Evolutionary conservation across 495 filamentous ascomycete genomes (phyloP), one percentile per base, ranked within the genome.

Genomic region (Aspergillus ellipticus): DNA sequence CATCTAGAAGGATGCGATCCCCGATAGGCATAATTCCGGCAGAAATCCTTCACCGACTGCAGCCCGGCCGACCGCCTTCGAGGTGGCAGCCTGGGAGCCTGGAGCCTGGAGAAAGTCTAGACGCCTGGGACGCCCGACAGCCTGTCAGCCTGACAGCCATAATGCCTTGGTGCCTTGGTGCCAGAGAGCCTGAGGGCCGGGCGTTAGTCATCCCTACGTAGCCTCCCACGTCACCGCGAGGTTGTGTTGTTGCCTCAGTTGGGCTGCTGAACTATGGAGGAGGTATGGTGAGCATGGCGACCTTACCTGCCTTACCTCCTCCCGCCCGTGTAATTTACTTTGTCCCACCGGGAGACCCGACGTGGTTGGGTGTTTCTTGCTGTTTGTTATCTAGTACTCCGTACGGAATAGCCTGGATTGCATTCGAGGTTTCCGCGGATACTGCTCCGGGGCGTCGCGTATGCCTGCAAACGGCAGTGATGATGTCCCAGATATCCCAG

Each of bases 151-250:
- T 28, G 24, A 28, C 4, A 28, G 24, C 24, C 7, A 7, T 28
- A 28, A 2, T 45, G n/a, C 41, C n/a, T n/a, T n/a, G n/a, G n/a
- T n/a, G n/a, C n/a, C n/a, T n/a, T n/a, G n/a, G n/a, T n/a, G n/a
- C n/a, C n/a, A n/a, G n/a, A n/a, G n/a, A 22, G 43, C 20, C 43
- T 47, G 5, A 42, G 20, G n/a, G 11, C 17, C 17, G 11, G 24
- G 11, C 26, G 24, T 53, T 59, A 59, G 52, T 59, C 52, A 59
- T 45, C 26, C 31, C 29, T 48, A 49, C 49, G 16, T 49, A 55
- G 52, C 57, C 57, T 59, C 57, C 52, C 57, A 59, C 57, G 52
- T 59, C 57, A 59, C 57, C 24, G 15, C 2, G 43, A 15, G 20
- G 43, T 21, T 21, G 43, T 47, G 45, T 48, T 20, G 29, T 29